Percentiles rank a stretch among this genome's conserved stretches.
phyloP scores from a whole-genome alignment of 1,284 basidiomycete species.

The Heterobasidion occidentale region DNA sequence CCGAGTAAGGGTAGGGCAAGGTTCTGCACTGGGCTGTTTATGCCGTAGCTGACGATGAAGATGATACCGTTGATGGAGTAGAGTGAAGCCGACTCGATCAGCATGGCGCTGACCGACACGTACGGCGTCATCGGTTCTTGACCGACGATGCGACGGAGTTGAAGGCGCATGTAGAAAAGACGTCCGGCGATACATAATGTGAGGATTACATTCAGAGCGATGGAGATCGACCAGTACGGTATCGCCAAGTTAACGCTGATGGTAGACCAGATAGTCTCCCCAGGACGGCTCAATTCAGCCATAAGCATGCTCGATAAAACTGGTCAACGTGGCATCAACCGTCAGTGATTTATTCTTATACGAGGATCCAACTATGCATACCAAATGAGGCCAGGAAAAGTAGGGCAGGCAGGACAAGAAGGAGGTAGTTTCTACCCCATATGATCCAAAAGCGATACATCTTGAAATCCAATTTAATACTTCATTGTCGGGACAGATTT shows the following conservation, averaged over 20 bases:
- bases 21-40: slow-evolving; percentile 3
- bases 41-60: slow-evolving; percentile 7
- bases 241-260: slow-evolving; percentile 7
- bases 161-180: slow-evolving; percentile 4
- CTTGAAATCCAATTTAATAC: not conserved
- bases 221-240: slow-evolving; percentile 15
- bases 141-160: not conserved
- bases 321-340: not conserved
- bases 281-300: not conserved
- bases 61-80: slow-evolving; percentile 11
- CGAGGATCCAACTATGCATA: not conserved
- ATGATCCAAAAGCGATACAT: not conserved
- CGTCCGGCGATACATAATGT: slow-evolving; percentile 14
- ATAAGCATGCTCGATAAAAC: not conserved
- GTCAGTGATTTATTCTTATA: not conserved
- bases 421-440: not conserved
- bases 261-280: not conserved
- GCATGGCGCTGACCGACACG: slow-evolving; percentile 14
- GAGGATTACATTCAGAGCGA: slow-evolving; percentile 15
- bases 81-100: slow-evolving; percentile 15
- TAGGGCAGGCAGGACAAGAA: not conserved
- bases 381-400: not conserved
- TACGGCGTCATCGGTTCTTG: not conserved
- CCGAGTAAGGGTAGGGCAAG: not conserved
- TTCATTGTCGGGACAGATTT: not conserved